These are phyloP conservation scores for Microdochium trichocladiopsis DNA, from an alignment of 2,329 filamentous ascomycete genomes.

Conservation along the genomic window DNA sequence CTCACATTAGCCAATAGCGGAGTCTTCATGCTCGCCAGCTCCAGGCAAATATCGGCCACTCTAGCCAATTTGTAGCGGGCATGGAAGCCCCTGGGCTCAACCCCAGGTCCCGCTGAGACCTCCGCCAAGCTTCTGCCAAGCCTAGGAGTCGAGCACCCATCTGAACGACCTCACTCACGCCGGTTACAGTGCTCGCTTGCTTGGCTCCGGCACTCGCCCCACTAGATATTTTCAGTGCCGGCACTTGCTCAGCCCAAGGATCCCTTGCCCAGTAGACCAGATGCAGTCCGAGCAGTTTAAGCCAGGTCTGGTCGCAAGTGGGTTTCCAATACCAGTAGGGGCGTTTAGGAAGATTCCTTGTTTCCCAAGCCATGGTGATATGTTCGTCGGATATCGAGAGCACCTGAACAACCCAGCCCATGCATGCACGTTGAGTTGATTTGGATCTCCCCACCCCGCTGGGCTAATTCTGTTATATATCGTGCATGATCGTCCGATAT, in stretches of 20 bases:
- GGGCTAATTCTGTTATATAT: background rate
- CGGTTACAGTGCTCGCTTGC: background rate
- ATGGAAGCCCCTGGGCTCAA: background rate
- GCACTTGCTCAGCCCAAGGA: no score
- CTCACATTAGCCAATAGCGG: no score
- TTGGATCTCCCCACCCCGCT: background rate
- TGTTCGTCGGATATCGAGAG: no score
- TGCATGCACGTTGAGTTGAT: no score
- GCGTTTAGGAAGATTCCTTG: background rate
- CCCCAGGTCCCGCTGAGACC: background rate
- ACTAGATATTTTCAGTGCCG: no score
- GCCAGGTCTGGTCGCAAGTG: background rate
- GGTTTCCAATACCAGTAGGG: background rate
- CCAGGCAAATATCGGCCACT: no score
- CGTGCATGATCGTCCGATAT: background rate
- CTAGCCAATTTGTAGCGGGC: no score
- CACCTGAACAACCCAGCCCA: no score
- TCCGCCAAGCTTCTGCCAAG: background rate
- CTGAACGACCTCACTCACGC: background rate
- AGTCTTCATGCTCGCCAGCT: no score
- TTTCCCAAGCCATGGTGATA: no score
- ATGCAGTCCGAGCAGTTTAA: background rate
- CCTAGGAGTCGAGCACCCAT: no score
- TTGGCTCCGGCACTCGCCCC: no score
- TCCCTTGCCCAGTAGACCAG: background rate